Base-by-base conservation (phyloP, 2,329 filamentous ascomycete genomes). In the Tolypocladium tropicale region DNA sequence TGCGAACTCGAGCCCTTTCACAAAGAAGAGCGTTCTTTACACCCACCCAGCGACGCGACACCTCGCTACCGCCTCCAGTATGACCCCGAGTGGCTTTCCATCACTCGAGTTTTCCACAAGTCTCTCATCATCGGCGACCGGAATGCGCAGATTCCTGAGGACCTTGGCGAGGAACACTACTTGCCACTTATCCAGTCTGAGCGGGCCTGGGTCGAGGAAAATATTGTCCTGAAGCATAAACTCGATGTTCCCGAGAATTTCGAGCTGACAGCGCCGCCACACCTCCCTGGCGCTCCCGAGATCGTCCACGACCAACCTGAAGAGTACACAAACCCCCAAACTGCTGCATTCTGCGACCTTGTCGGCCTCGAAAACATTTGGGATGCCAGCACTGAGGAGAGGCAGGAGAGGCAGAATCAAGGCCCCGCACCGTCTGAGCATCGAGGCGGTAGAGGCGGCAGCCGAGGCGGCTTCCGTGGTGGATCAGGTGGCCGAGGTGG, bases 71-170 rank as follows among this genome's bases (percentile, higher is more conserved):
- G 74, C 12, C 77, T 96, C 0, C 76, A 84, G 52, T 97, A 99
- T 68, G 94, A 99, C 69, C 83, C 86, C 12, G 94, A 99, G 73
- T 99, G 93, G 93, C 84, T 99, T 9, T 88, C 94, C 46, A 96
- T 99, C 60, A 92, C 86, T 14, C 88, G 93, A 46, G 86, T 85
- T 9, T 95, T 97, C 66, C 83, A 88, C 43, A 64, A 76, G 3
- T 78, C 83, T 43, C 76, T 94, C 2, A 71, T 74, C 1, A 74
- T 93, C 39, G 88, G 89, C 57, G 77, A 86, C 60, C 76, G 76
- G 6, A 67, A 72, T 9, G 78, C 80, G 1, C 70, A 72, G 41
- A 71, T 80, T 0, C 78, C 86, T 0, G 68, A 74, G 2, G 78
- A 95, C 65, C 75, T 82, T 30, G 88, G 89, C 23, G 84, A 95